Percentiles rank a stretch among this genome's conserved stretches.
Evolutionary conservation across 768 basidiomycete genomes (phyloP).

Genomic region (Kwoniella sp.): DNA sequence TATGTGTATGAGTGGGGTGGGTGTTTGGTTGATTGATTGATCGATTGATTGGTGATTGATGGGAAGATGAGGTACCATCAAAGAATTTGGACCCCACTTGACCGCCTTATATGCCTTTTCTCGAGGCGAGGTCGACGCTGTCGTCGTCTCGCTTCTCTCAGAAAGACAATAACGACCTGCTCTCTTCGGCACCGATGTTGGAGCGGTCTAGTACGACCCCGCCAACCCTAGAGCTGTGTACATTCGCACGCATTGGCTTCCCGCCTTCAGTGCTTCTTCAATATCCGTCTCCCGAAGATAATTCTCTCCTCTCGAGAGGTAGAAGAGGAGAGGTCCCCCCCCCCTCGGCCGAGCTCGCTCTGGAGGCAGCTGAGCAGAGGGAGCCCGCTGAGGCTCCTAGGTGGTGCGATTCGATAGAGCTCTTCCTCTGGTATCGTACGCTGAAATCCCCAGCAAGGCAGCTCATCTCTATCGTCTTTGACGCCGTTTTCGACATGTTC

Average conservation of each 20-base stretch:
- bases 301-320: neutral
- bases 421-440: neutral
- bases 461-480: neutral
- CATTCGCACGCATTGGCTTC: neutral
- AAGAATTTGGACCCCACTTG: neutral
- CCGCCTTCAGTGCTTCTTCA: neutral
- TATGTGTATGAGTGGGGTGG: neutral
- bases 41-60: neutral
- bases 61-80: neutral
- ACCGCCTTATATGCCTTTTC: constrained; percentile 1
- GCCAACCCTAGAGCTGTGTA: neutral
- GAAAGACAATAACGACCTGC: neutral
- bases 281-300: neutral
- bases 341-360: too few relatives aligned
- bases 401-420: neutral
- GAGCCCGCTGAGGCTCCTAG: neutral
- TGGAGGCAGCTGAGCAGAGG: neutral
- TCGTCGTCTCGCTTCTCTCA: neutral
- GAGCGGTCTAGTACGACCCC: neutral
- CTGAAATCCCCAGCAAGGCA: neutral
- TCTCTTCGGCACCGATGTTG: constrained; percentile 1
- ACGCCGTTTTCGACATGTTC: neutral
- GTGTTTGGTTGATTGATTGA: neutral
- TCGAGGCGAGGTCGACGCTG: neutral
- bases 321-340: too few relatives aligned